Conservation (phyloP, 2,329 filamentous ascomycete genomes). For the Penicillium psychrosexuale region DNA sequence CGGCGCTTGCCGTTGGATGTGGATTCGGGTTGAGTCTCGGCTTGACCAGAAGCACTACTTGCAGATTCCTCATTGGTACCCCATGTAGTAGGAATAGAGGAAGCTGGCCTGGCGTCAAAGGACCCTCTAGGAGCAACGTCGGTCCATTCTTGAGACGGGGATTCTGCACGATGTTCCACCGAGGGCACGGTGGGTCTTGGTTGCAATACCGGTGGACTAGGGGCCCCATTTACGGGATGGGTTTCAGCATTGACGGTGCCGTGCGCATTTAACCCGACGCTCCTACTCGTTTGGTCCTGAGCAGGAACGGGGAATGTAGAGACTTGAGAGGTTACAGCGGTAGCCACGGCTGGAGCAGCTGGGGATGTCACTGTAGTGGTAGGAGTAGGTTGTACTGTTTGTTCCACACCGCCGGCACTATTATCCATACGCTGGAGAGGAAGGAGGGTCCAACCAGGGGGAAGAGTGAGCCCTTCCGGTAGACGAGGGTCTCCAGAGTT, state of each 20-base stretch:
- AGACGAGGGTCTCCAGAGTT: conserved; percentile 46
- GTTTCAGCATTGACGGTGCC: not conserved
- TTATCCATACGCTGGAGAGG: conserved; percentile 27
- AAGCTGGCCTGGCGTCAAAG: conserved; percentile 15
- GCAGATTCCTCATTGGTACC: conserved; percentile 4
- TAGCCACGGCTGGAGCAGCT: not conserved
- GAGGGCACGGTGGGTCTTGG: conserved; percentile 9
- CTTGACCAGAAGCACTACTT: not conserved
- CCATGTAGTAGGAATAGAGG: conserved; percentile 15
- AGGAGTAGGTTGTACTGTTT: not conserved
- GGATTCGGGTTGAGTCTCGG: conserved; percentile 19
- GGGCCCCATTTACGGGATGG: not conserved
- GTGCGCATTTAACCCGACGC: not conserved
- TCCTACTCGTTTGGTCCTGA: not conserved
- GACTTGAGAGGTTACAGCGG: not conserved
- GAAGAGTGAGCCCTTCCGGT: conserved; percentile 51
- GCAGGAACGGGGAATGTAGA: conserved; percentile 1
- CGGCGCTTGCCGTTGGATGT: conserved; percentile 35
- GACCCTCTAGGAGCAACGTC: conserved; percentile 20
- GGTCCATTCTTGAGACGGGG: conserved; percentile 33
- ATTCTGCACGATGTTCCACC: conserved; percentile 17
- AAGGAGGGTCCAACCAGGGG: conserved; percentile 47
- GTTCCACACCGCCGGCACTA: conserved; percentile 1
- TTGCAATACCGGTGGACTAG: conserved; percentile 11
- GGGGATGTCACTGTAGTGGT: conserved; percentile 1